Base-by-base conservation (phyloP, 805 yeast genomes). In the Candida taoyuanica region DNA sequence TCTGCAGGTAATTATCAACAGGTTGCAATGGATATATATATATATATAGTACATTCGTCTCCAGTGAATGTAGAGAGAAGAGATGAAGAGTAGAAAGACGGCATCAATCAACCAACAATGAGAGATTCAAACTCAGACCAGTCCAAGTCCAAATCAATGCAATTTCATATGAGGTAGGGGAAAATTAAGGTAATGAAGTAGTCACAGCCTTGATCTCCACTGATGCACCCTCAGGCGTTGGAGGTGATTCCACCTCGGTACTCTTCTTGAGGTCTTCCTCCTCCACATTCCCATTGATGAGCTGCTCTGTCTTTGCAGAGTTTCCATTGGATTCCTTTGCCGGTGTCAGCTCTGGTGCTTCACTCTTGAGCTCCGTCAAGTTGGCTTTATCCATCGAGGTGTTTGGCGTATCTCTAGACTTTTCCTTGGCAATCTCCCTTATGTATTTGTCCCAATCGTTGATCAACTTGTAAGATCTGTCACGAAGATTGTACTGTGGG, bases 401-500 rank as follows among this genome's bases (percentile, higher is more conserved):
- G 25, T 47, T 48, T 36, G 52, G 50, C 3, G 52, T 40, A 8
- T 47, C 48, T 14, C 30, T 18, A 11, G 8, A 41, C 31, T 46
- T 64, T 33, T 66, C 73, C 18, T 46, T 40, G 47, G 60, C 67
- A 24, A 72, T 52, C 17, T 54, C 52, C n/a, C 56, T 62, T 15
- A 73, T 56, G 18, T 59, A 37, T 6, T 48, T 50, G 14, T 58
- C 56, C 78, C 79, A 73, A 40, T 63, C 60, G 5, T 49, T 36
- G 33, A 73, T 51, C 25, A 73, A 51, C 29, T 63, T 64, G 17
- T 55, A 58, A 41, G 73, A 67, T 44, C 71, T 58, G 37, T 65
- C 68, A 42, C 71, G 76, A 40, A 73, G 61, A 41, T 66, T 61
- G 52, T 63, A 68, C 65, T 12, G 67, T 62, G 42, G 67, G 63